Evolutionary conservation across 2,329 filamentous ascomycete species (phyloP).

Genomic region (Hyphodiscus sp.): DNA sequence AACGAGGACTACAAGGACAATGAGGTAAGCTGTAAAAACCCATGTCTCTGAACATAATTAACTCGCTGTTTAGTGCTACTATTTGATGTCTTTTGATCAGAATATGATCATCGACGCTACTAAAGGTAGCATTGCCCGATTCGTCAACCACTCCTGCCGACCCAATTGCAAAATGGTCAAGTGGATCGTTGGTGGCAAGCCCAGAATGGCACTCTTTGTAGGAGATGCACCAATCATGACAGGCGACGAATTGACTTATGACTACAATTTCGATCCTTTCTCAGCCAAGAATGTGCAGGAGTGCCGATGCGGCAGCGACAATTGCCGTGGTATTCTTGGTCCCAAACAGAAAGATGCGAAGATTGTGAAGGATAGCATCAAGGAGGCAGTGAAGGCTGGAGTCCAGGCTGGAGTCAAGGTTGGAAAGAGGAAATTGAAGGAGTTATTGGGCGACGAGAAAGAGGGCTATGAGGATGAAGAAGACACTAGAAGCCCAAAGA

Average conservation of each 20-base stretch:
- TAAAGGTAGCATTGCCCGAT: constrained; percentile 89
- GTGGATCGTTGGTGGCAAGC: constrained; percentile 90
- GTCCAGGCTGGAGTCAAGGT: constrained; percentile 37
- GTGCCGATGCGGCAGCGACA: constrained; percentile 56
- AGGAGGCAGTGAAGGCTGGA: constrained; percentile 29
- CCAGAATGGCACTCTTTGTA: constrained; percentile 93
- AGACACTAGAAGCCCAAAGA: constrained; percentile 32
- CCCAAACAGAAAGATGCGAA: constrained; percentile 53
- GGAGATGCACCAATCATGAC: constrained; percentile 86
- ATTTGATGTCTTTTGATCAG: constrained; percentile 97
- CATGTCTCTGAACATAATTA: constrained; percentile 12
- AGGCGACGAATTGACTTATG: constrained; percentile 93
- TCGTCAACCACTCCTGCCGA: constrained; percentile 95
- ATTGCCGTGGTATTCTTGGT: constrained; percentile 59
- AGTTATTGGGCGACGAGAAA: constrained; percentile 36
- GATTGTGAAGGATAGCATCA: constrained; percentile 38
- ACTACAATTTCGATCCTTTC: constrained; percentile 70
- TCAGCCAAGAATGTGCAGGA: constrained; percentile 62
- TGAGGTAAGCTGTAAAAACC: constrained; percentile 51
- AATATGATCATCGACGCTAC: constrained; percentile 98
- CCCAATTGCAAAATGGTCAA: constrained; percentile 98
- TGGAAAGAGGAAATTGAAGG: constrained; percentile 51
- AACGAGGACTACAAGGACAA: constrained; percentile 90
- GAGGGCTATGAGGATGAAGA: constrained; percentile 16
- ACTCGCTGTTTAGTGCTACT: constrained; percentile 66